A percentile compares a stretch with the other conserved stretches of the same genome.
These are phyloP conservation scores for Claviceps spartinae DNA, from an alignment of 2,329 filamentous ascomycete genomes.

Conservation along the genomic window DNA sequence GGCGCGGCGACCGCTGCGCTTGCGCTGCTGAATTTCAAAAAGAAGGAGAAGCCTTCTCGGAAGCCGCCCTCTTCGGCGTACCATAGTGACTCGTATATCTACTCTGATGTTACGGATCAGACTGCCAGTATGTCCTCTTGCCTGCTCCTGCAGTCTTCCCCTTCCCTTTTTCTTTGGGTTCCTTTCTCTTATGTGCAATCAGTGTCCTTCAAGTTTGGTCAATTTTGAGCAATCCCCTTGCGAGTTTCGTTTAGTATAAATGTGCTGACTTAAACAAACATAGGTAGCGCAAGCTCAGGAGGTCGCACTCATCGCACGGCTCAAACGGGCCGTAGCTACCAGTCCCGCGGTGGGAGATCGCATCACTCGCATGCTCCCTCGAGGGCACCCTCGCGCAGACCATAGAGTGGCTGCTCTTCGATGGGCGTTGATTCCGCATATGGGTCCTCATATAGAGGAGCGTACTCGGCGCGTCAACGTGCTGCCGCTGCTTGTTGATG, in stretches of 20 bases:
- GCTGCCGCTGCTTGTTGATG: not conserved
- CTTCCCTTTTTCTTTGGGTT: no score
- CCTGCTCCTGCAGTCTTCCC: not conserved
- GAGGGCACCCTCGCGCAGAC: not conserved
- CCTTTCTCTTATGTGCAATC: no score
- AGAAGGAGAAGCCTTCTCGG: conserved; percentile 32
- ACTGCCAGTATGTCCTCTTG: conserved; percentile 35
- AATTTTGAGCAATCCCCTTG: no score
- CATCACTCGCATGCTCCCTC: conserved; percentile 3
- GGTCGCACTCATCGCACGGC: conserved; percentile 7
- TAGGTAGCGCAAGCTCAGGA: conserved; percentile 14
- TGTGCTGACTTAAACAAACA: not conserved
- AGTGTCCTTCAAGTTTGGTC: no score
- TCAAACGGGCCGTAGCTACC: conserved; percentile 3
- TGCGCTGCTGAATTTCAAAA: conserved; percentile 38
- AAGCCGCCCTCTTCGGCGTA: conserved; percentile 23
- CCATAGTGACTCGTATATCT: conserved; percentile 42
- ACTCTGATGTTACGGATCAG: conserved; percentile 28
- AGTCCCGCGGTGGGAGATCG: conserved; percentile 2
- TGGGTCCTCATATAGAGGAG: not conserved
- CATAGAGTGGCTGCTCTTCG: conserved; percentile 2
- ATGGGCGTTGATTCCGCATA: not conserved
- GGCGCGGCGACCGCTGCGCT: conserved; percentile 37
- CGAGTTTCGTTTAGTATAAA: no score
- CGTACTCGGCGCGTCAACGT: no score